phyloP scores from a whole-genome alignment of 495 filamentous ascomycete species.

The Penicillium herquei region DNA sequence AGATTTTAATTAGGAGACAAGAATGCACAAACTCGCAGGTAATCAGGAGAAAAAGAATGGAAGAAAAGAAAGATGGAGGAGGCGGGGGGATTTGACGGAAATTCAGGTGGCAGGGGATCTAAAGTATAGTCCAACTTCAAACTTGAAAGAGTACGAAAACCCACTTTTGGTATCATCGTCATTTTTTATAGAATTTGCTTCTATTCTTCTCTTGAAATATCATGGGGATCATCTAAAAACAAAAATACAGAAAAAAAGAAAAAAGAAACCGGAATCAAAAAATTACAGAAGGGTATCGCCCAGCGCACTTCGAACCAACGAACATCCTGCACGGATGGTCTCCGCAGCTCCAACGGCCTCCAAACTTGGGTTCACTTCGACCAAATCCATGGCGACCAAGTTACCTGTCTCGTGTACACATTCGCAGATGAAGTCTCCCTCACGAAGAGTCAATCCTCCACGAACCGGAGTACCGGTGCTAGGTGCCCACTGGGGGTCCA shows the following conservation, averaged over 20 bases:
- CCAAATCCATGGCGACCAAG: slow-evolving; percentile 88
- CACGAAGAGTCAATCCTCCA: slow-evolving; percentile 90
- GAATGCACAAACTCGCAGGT: not conserved
- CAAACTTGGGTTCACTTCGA: slow-evolving; percentile 91
- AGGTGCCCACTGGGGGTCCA: slow-evolving; percentile 95
- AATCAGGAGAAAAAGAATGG: not conserved
- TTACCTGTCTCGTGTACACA: slow-evolving; percentile 91
- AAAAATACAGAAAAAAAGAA: not conserved
- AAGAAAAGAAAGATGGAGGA: slow-evolving; percentile 3
- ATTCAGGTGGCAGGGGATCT: slow-evolving; percentile 33
- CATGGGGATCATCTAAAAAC: not conserved
- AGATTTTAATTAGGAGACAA: not conserved
- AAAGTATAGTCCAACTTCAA: not conserved
- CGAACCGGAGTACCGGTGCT: slow-evolving; percentile 94
- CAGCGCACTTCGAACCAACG: slow-evolving; percentile 83
- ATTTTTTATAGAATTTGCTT: slow-evolving; percentile 1
- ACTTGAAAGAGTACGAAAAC: not conserved
- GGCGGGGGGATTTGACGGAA: slow-evolving; percentile 20
- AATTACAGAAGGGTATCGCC: slow-evolving; percentile 81
- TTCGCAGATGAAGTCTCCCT: slow-evolving; percentile 98
- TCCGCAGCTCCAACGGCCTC: slow-evolving; percentile 75
- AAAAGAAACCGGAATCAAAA: slow-evolving; percentile 3
- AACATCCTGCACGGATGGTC: slow-evolving; percentile 88
- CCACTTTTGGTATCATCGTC: not conserved
- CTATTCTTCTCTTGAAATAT: slow-evolving; percentile 3